Evolutionary conservation across 768 basidiomycete genomes (phyloP), one percentile per base, ranked within the genome.

Genomic region (Tulasnella sp.): DNA sequence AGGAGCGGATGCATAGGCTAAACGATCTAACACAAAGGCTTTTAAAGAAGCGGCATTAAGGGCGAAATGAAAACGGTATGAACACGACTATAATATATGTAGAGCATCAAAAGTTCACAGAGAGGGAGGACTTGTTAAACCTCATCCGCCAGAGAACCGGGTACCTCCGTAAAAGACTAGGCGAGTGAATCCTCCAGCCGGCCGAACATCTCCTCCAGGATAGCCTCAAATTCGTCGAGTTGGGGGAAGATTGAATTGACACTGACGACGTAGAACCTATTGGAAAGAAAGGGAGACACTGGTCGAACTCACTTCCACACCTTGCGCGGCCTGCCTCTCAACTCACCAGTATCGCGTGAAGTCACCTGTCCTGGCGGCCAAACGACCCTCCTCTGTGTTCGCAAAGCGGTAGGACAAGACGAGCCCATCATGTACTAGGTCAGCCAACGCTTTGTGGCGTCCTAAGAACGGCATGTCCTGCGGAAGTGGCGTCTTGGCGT

Each of bases 401-500:
- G 67, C 58, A 17, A 67, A 63, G 11, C 61, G 52, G 11, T 61
- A 49, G 21, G 66, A 64, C 2, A 70, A 60, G 3, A 68, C 41
- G 15, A 68, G 45, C 3, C 64, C 64, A 32, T 65, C 65, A 62
- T 66, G 65, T 15, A 66, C 45, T 44, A 67, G 50, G 15, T 64
- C 56, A 2, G 53, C 45, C 1, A 64, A 15, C 17, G 55, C 44
- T 11, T 29, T 38, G 51, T 47, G 23, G 58, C 60, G 54, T 19
- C 58, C 29, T 8, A 51, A 19, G 8, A 48, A 26, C 0, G 65
- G 67, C 19, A 65, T 58, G 15, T 66, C 67, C 11, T 61, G 43
- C 4, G 67, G 65, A 8, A 70, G 61, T 2, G 69, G 68, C 11
- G 45, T 26, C 55, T 70, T 70, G 11, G 66, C 51, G 8, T 62